phyloP scores from a whole-genome alignment of 208 protist species.

The Trypanosoma conorhini region DNA sequence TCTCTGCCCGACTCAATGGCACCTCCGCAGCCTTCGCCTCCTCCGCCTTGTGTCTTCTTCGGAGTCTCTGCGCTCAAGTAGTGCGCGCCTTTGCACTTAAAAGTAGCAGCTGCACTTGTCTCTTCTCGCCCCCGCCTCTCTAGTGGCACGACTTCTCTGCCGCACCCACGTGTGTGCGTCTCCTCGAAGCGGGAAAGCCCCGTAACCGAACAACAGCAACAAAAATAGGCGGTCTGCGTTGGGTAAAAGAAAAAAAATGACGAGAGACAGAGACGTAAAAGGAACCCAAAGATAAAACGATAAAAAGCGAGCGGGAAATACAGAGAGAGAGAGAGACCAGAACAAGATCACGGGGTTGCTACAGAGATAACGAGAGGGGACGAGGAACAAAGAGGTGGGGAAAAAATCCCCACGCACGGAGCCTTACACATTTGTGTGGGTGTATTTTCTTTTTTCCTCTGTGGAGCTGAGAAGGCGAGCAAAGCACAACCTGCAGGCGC shows the following conservation, averaged over 20 bases:
- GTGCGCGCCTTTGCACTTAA: neutral
- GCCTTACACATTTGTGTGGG: neutral
- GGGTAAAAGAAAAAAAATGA: no score
- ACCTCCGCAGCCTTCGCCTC: neutral
- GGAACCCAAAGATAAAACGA: neutral
- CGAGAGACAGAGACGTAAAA: neutral
- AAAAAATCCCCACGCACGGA: neutral
- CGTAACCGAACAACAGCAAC: neutral
- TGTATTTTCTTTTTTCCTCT: conserved; percentile 8
- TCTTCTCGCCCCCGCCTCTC: neutral
- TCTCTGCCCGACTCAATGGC: neutral
- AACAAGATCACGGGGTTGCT: neutral
- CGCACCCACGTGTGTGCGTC: neutral
- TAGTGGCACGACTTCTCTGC: neutral
- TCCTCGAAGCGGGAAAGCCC: neutral
- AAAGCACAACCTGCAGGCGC: neutral
- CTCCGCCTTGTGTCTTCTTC: neutral
- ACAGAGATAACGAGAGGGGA: neutral
- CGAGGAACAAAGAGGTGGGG: neutral
- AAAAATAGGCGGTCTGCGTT: neutral
- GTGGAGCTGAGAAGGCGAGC: neutral
- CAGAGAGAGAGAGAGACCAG: neutral
- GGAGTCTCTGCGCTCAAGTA: neutral
- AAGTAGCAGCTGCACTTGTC: neutral
- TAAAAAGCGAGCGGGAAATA: no score